phyloP scores from a whole-genome alignment of 2,329 filamentous ascomycete species.

The Microcyclospora pomicola region DNA sequence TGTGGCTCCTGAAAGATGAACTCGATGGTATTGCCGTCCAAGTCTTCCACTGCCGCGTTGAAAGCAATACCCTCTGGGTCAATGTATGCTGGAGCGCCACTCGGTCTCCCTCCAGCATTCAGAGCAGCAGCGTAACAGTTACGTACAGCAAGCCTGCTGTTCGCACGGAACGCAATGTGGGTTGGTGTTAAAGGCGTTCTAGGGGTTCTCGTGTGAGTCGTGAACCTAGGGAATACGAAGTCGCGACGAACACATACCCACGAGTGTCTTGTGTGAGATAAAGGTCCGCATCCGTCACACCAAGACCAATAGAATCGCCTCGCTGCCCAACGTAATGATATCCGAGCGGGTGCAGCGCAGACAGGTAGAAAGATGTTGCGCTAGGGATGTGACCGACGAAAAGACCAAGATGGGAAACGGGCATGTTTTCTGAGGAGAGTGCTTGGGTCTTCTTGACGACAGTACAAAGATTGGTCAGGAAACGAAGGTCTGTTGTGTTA shows the following conservation, averaged over 20 bases:
- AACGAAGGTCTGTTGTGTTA: neutral
- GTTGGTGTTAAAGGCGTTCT: constrained; percentile 18
- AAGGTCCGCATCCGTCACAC: constrained; percentile 47
- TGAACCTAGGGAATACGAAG: neutral
- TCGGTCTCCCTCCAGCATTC: constrained; percentile 47
- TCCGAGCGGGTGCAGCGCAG: constrained; percentile 63
- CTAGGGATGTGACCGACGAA: constrained; percentile 65
- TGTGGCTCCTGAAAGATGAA: constrained; percentile 46
- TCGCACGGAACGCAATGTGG: constrained; percentile 48
- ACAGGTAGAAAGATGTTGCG: constrained; percentile 71
- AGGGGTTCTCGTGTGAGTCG: constrained; percentile 3
- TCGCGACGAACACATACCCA: constrained; percentile 30
- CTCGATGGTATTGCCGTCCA: constrained; percentile 75
- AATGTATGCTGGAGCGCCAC: constrained; percentile 41
- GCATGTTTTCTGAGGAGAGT: constrained; percentile 31
- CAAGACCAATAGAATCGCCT: constrained; percentile 48
- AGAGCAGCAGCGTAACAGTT: constrained; percentile 59
- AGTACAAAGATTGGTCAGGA: constrained; percentile 1
- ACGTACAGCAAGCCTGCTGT: constrained; percentile 50
- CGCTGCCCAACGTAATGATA: constrained; percentile 55
- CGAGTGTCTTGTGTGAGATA: constrained; percentile 49
- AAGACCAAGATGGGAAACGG: constrained; percentile 48
- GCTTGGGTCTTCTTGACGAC: neutral
- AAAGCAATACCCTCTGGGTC: constrained; percentile 43
- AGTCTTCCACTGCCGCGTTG: constrained; percentile 54